phyloP scores from a whole-genome alignment of 345 rosid genomes.

The Ailanthus altissimus region DNA sequence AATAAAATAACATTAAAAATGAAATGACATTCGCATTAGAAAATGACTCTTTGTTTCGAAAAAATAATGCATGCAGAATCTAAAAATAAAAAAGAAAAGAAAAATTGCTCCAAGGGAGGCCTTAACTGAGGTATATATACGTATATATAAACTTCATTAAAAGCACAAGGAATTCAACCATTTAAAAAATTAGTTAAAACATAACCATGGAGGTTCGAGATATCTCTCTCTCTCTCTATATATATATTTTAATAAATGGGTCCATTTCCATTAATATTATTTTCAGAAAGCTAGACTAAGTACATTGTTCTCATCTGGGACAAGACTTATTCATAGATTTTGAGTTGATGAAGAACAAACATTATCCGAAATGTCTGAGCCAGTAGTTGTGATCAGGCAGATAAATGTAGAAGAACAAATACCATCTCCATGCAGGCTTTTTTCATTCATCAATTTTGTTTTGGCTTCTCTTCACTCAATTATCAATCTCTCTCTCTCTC shows the following conservation, averaged over 20 bases:
- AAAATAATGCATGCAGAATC: too few species aligned
- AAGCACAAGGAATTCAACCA: background rate
- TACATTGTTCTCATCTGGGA: constrained; percentile 20
- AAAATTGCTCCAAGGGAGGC: constrained; percentile 1
- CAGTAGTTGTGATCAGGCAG: constrained; percentile 31
- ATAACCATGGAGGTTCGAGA: too few species aligned
- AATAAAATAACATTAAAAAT: too few species aligned
- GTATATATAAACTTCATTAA: too few species aligned
- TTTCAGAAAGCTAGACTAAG: constrained; percentile 8
- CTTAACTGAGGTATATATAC: background rate
- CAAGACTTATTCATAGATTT: constrained; percentile 11
- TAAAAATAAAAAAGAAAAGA: too few species aligned
- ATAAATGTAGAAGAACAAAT: background rate
- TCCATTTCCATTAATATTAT: constrained; percentile 21
- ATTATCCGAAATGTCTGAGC: constrained; percentile 22
- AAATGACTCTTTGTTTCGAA: too few species aligned
- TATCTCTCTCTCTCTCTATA: too few species aligned
- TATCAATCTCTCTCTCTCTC: background rate
- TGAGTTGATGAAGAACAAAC: background rate
- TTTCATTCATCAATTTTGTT: background rate
- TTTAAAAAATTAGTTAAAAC: background rate
- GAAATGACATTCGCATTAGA: too few species aligned
- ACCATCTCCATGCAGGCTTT: constrained; percentile 3
- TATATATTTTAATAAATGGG: background rate
- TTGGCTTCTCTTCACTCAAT: background rate